Conservation (phyloP, 2,329 filamentous ascomycete genomes). For the Cadophora luteo-olivacea region DNA sequence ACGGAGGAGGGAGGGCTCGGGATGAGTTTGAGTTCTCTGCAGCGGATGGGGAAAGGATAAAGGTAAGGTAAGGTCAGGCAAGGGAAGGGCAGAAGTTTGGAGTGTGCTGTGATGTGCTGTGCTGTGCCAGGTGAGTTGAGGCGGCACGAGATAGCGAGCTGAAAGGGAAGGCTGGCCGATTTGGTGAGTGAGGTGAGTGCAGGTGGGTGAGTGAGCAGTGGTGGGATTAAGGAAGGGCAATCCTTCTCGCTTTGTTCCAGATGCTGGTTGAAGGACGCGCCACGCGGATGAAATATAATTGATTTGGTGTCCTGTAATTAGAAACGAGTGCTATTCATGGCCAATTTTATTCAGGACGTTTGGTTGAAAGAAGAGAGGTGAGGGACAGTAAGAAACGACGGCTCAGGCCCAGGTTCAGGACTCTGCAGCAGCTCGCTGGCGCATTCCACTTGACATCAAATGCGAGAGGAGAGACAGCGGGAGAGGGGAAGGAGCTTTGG, state of each 20-base stretch:
- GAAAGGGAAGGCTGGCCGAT: conserved; percentile 18
- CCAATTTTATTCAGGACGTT: neutral
- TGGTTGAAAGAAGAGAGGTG: neutral
- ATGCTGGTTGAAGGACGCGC: conserved; percentile 17
- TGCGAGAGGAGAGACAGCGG: neutral
- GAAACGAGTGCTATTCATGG: neutral
- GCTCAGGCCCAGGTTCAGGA: neutral
- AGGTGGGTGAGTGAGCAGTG: neutral
- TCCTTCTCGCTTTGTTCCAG: conserved; percentile 29
- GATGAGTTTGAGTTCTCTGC: neutral
- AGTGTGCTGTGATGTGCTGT: neutral
- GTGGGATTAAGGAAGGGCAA: neutral
- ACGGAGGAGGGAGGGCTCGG: neutral
- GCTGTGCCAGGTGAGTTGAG: neutral
- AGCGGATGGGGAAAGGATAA: neutral
- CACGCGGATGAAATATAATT: conserved; percentile 4
- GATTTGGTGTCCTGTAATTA: neutral
- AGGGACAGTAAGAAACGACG: neutral
- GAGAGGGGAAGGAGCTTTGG: neutral
- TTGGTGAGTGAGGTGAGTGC: no score
- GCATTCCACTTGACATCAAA: neutral
- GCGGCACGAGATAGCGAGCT: neutral
- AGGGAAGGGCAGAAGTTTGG: neutral
- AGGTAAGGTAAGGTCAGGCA: neutral
- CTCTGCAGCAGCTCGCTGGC: conserved; percentile 5